A percentile compares a stretch with the other conserved stretches of the same genome.
phyloP scores from a whole-genome alignment of 257 asterid species.

The Fraxinus anomala region DNA sequence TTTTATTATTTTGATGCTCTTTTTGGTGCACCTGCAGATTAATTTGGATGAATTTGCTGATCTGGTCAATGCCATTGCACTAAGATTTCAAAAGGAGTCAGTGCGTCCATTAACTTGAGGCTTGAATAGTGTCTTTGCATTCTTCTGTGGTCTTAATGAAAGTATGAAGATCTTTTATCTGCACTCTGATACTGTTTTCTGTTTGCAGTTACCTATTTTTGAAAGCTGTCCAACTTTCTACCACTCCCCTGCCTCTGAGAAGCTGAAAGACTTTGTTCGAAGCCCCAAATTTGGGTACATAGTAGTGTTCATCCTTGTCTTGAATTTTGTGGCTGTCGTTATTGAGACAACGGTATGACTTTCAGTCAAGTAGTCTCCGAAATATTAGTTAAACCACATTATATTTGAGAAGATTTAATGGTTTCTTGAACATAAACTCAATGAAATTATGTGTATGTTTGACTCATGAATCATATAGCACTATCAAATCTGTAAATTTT shows the following conservation, averaged over 20 bases:
- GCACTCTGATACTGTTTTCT: constrained; percentile 31
- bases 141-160: neutral
- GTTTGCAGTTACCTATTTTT: constrained; percentile 72
- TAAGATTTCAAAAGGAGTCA: constrained; percentile 85
- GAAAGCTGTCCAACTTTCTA: constrained; percentile 71
- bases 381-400: constrained; percentile 12
- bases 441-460: neutral
- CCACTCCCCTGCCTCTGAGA: constrained; percentile 66
- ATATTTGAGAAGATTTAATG: neutral
- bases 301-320: constrained; percentile 58
- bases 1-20: constrained; percentile 15
- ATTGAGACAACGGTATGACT: constrained; percentile 83
- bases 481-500: neutral
- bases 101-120: constrained; percentile 47
- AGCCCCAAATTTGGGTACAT: constrained; percentile 69
- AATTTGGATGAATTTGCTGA: constrained; percentile 83
- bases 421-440: neutral
- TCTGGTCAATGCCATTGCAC: constrained; percentile 84
- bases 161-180: constrained; percentile 17
- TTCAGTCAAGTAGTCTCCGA: constrained; percentile 17
- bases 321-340: constrained; percentile 82
- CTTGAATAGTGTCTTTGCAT: constrained; percentile 13
- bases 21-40: constrained; percentile 56
- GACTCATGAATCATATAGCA: neutral
- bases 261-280: constrained; percentile 64